Base-by-base conservation (phyloP, 148 eudicot genomes). In the Spergularia bocconei region DNA sequence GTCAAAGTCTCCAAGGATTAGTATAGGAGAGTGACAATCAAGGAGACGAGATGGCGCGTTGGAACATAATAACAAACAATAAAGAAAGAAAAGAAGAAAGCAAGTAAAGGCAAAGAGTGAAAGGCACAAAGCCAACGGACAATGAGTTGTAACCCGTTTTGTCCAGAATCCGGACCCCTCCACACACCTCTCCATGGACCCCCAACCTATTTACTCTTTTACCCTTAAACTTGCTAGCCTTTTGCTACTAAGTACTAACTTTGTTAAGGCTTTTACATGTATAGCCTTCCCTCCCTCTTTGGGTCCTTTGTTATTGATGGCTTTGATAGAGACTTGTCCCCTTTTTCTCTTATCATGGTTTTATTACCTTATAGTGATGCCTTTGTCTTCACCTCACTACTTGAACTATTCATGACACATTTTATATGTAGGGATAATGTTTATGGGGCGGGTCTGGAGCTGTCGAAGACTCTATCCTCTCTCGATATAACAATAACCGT, bases 61-160 rank as follows among this genome's bases (percentile, higher is more conserved):
- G 36, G 48, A 9, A 44, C 48, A 44, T 44, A 41, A 41, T 29
- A 29, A 29, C 36, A 29, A 44, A 44, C 10, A 6, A 44, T 44
- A 44, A 44, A 44, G 16, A 50, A 8, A 4, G 11, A 66, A 48
- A 0, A 17, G 11, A 10, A 68, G 21, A 68, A 68, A 12, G 55
- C 48, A 36, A 17, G 21, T 29, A 78, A 51, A 17, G 41, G 51
- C 8, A 39, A 73, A 73, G 67, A 65, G 77, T 79, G 77, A 73
- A n/a, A 79, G 72, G 56, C 62, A 76, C 36, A 67, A 48, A 79
- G 82, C 82, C 82, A 79, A 79, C 78, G 78, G 78, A 79, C 82
- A 79, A 79, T 79, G 82, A 79, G 82, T 73, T 79, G 82, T 79
- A 79, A 74, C 78, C 82, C 82, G 82, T 79, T 73, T 74, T 79